A percentile compares a stretch with the other conserved stretches of the same genome.
Evolutionary conservation across 257 asterid species (phyloP).

Genomic region (Coffea eugenioides): DNA sequence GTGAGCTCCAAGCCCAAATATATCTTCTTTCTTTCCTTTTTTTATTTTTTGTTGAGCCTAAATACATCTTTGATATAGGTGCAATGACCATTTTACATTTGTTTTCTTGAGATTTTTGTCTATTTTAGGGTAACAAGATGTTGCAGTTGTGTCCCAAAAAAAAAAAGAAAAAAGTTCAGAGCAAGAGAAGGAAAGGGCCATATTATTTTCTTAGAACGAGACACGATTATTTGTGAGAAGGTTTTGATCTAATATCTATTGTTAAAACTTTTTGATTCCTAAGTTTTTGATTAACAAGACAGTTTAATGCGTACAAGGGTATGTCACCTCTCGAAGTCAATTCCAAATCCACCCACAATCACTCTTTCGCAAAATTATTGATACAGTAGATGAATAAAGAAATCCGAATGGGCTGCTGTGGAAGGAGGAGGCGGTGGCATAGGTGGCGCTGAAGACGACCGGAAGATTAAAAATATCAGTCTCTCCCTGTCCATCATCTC

Average conservation of each 20-base stretch:
- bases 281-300: too few species aligned
- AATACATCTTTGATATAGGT: too few species aligned
- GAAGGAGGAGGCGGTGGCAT: slow-evolving; percentile 5
- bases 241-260: too few species aligned
- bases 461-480: neutral
- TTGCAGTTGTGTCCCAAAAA: neutral
- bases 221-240: too few species aligned
- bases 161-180: too few species aligned
- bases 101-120: too few species aligned
- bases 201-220: neutral
- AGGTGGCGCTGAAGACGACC: slow-evolving; percentile 22
- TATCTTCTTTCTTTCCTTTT: too few species aligned
- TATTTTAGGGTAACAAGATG: neutral
- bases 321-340: neutral
- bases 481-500: neutral
- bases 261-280: too few species aligned
- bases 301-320: too few species aligned
- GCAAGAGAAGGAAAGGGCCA: neutral
- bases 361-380: neutral
- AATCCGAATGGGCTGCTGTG: neutral
- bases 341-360: slow-evolving; percentile 14
- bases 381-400: neutral
- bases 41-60: too few species aligned
- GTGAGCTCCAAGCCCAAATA: neutral
- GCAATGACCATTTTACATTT: too few species aligned